These are phyloP conservation scores for Fusarium graminum DNA, from an alignment of 2,329 filamentous ascomycete genomes.

Conservation along the genomic window DNA sequence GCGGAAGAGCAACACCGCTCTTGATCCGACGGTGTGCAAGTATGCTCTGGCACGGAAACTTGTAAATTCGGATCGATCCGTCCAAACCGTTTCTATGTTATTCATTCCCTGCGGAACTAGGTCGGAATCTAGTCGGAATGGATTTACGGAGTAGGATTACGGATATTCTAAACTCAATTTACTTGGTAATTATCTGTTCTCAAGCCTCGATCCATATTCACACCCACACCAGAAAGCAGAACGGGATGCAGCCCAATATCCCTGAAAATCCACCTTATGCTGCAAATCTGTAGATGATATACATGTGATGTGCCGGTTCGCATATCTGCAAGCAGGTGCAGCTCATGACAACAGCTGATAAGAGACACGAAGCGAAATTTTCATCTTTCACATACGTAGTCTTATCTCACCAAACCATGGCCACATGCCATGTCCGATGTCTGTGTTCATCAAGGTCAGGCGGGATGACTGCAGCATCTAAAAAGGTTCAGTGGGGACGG, in stretches of 20 bases:
- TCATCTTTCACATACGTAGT: no score
- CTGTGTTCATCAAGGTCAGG: slow-evolving; percentile 31
- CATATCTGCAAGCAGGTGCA: slow-evolving; percentile 5
- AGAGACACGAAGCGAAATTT: slow-evolving; percentile 2
- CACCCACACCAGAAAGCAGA: not conserved
- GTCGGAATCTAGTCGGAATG: not conserved
- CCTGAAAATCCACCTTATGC: not conserved
- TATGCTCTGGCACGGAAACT: slow-evolving; percentile 1
- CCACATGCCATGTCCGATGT: not conserved
- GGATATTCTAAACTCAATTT: not conserved
- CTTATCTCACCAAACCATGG: slow-evolving; percentile 3
- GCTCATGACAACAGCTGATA: slow-evolving; percentile 1
- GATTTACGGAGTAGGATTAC: not conserved
- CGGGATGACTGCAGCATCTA: slow-evolving; percentile 11
- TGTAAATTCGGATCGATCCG: not conserved
- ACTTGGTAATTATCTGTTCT: not conserved
- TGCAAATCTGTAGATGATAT: slow-evolving; percentile 7
- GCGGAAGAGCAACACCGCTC: slow-evolving; percentile 30
- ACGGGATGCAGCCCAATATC: not conserved
- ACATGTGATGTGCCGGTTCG: slow-evolving; percentile 13
- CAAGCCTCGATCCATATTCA: not conserved
- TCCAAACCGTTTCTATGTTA: not conserved
- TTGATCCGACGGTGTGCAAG: slow-evolving; percentile 26
- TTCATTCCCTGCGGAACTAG: not conserved
- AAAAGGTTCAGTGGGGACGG: slow-evolving; percentile 25